Conservation (phyloP, 805 yeast genomes). For the Pichia paraexigua region DNA sequence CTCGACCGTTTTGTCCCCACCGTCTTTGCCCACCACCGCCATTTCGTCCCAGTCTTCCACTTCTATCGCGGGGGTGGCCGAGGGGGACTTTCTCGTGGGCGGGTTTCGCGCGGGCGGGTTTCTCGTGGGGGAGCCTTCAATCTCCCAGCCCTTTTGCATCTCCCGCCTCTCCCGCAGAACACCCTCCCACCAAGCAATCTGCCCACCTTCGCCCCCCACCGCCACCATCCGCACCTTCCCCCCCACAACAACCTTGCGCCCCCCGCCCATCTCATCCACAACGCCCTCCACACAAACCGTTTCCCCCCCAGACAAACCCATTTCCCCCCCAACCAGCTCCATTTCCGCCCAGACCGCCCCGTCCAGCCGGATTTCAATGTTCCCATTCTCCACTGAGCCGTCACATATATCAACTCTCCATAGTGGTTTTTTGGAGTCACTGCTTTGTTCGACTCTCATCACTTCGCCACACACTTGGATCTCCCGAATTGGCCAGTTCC, state of each 20-base stretch:
- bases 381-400: conserved; percentile 2
- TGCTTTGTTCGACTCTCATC: not conserved
- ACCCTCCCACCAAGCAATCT: not conserved
- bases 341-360: conserved; percentile 1
- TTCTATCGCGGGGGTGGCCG: not conserved
- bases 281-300: not conserved
- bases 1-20: not conserved
- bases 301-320: not conserved
- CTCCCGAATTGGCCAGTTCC: conserved; percentile 36
- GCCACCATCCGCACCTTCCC: not conserved
- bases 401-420: conserved; percentile 4
- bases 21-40: not conserved
- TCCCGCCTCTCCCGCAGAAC: not conserved
- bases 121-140: not conserved
- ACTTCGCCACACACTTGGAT: conserved; percentile 30
- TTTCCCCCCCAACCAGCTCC: not conserved
- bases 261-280: not conserved
- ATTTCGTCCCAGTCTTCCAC: not conserved
- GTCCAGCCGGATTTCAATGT: not conserved
- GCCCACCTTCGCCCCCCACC: not conserved
- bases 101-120: not conserved
- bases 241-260: not conserved
- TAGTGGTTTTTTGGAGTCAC: not conserved
- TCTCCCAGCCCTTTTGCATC: not conserved
- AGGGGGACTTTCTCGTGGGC: no score